Conservation (phyloP, 192 early-diverging fungal species). For the Chytriomyces sp. region DNA sequence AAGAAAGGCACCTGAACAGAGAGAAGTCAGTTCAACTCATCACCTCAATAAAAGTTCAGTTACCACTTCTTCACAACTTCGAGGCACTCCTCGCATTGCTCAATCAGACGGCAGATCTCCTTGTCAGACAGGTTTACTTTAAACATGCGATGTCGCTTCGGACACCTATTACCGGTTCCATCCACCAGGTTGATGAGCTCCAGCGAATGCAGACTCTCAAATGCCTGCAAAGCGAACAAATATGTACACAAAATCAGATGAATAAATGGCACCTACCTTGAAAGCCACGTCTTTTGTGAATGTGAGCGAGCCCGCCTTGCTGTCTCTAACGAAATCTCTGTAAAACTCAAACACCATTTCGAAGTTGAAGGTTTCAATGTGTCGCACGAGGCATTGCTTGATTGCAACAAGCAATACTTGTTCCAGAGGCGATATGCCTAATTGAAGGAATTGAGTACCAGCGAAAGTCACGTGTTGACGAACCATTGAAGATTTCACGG, state of each 20-base stretch:
- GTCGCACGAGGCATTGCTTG: conserved; percentile 67
- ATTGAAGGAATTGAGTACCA: neutral
- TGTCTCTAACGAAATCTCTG: conserved; percentile 67
- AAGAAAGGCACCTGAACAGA: too few relatives aligned
- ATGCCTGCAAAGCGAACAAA: conserved; percentile 54
- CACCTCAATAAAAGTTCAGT: neutral
- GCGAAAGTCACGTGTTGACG: conserved; percentile 8
- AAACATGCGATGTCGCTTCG: conserved; percentile 88
- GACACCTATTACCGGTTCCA: conserved; percentile 55
- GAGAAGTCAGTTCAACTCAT: neutral
- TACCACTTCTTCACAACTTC: conserved; percentile 39
- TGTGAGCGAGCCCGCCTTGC: conserved; percentile 55
- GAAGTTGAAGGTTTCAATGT: conserved; percentile 82
- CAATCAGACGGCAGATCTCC: conserved; percentile 34
- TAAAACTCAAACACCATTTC: conserved; percentile 95
- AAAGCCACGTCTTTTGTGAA: conserved; percentile 77
- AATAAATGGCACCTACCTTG: conserved; percentile 56
- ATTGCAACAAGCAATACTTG: conserved; percentile 78
- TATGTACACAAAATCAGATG: neutral
- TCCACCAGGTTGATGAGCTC: conserved; percentile 69
- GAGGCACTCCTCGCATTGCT: conserved; percentile 22
- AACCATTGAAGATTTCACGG: conserved; percentile 38
- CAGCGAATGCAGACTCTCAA: conserved; percentile 73
- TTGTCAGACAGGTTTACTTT: conserved; percentile 41
- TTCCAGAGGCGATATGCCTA: conserved; percentile 78